Evolutionary conservation across 371 early-diverging fungal genomes (phyloP).

Genomic region (Apophysomyces variabilis): DNA sequence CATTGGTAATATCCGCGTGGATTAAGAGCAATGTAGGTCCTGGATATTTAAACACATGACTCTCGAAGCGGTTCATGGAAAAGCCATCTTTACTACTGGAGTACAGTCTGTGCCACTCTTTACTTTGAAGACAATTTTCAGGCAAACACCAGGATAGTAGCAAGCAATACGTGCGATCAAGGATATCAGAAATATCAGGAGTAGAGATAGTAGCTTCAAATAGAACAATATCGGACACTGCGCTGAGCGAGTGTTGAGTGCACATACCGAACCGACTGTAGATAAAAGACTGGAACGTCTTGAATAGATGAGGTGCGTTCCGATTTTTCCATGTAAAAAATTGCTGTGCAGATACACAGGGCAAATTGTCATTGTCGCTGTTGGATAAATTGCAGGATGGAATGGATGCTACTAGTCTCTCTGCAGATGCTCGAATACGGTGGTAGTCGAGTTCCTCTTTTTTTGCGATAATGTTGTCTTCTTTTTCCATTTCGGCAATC

Average conservation of each 20-base stretch:
- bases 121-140: slow-evolving; percentile 23
- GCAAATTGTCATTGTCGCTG: slow-evolving; percentile 10
- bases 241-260: slow-evolving; percentile 13
- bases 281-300: slow-evolving; percentile 51
- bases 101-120: slow-evolving; percentile 55
- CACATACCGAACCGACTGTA: slow-evolving; percentile 46
- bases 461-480: slow-evolving; percentile 6
- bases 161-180: slow-evolving; percentile 44
- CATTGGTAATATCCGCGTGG: slow-evolving; percentile 30
- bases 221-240: slow-evolving; percentile 27
- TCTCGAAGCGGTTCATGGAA: slow-evolving; percentile 70
- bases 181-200: slow-evolving; percentile 37
- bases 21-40: slow-evolving; percentile 64
- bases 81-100: slow-evolving; percentile 62
- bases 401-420: slow-evolving; percentile 17
- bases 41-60: slow-evolving; percentile 67
- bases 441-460: slow-evolving; percentile 11
- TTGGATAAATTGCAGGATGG: slow-evolving; percentile 16
- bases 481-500: slow-evolving; percentile 38
- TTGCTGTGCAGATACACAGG: slow-evolving; percentile 23
- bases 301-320: slow-evolving; percentile 55
- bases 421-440: slow-evolving; percentile 19
- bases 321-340: slow-evolving; percentile 47
- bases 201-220: slow-evolving; percentile 27
- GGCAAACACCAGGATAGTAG: slow-evolving; percentile 58